A percentile compares a stretch with the other conserved stretches of the same genome.
These are phyloP conservation scores for Chrysochromulina tobinii DNA, from an alignment of 78 protist genomes.

Conservation along the genomic window DNA sequence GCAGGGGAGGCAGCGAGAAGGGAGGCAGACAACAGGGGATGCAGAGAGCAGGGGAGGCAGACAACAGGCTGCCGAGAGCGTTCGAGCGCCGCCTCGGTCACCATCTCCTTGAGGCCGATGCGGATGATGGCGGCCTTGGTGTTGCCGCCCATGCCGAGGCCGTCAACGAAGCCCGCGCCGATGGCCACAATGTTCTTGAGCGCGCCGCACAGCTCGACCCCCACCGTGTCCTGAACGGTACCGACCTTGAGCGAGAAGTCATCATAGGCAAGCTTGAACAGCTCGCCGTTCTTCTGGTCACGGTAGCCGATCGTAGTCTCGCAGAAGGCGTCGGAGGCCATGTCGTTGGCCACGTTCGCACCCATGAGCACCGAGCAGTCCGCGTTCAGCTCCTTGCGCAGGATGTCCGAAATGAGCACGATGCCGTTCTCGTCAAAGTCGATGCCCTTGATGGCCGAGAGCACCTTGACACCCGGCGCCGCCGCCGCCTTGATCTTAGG, in stretches of 20 bases:
- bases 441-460: conserved; percentile 70
- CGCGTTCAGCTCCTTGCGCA: conserved; percentile 30
- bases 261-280: conserved; percentile 38
- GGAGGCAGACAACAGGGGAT: too few relatives aligned
- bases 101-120: conserved; percentile 17
- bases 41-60: too few relatives aligned
- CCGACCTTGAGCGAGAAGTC: conserved; percentile 34
- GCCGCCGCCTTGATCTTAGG: conserved; percentile 12
- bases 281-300: conserved; percentile 23
- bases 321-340: conserved; percentile 60
- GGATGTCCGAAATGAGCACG: conserved; percentile 46
- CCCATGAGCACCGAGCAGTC: conserved; percentile 58
- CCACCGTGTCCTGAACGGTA: conserved; percentile 45
- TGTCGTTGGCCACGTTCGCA: conserved; percentile 74
- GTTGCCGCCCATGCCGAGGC: conserved; percentile 54
- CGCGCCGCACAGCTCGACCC: conserved; percentile 75
- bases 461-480: conserved; percentile 16
- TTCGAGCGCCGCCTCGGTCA: too few relatives aligned
- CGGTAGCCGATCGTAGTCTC: conserved; percentile 64
- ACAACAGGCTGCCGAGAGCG: too few relatives aligned
- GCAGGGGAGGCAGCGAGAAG: too few relatives aligned
- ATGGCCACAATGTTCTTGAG: conserved; percentile 76
- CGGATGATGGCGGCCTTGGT: conserved; percentile 78
- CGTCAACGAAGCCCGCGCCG: conserved; percentile 75
- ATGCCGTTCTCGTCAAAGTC: conserved; percentile 40